Base-by-base conservation (phyloP, 441 rosid species). In the Syzygium malaccense region DNA sequence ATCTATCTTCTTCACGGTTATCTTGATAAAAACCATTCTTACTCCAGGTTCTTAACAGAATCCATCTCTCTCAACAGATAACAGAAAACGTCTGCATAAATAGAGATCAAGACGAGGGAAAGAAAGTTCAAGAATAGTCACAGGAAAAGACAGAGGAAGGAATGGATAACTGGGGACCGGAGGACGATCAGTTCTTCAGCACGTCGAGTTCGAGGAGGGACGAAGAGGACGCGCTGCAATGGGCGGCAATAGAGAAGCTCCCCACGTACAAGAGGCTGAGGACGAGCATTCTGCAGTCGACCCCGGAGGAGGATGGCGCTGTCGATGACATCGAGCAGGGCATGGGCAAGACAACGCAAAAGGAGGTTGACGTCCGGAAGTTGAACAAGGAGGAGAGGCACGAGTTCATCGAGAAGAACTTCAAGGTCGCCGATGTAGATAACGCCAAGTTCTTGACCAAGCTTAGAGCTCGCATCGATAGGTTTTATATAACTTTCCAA, bases 241-340 rank as follows among this genome's bases (percentile, higher is more conserved):
- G 99, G 99, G 99, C 98, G 8, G 98, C 99, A 32, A 93, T 97
- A 49, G 99, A 97, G 92, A 96, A 93, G 87, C 90, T 97, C 33
- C 99, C 99, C 5, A 97, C 99, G 0, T 97, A 95, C 90, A 94
- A 92, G 64, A 94, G 99, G 57, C 88, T 97, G 48, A 95, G 96
- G 56, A 97, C 96, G 53, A 94, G 94, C 55, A 91, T 97, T 88
- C 93, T 97, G 91, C 90, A 94, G 8, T 90, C 96, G 7, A 87
- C 90, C 3, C 71, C 86, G 2, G 96, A 96, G 12, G 66, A 89
- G n/a, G 95, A 93, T 87, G 28, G 83, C n/a, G 51, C 83, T 41
- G 83, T 25, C 8, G 41, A 88, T 28, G 95, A 87, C 51, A 91
- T 89, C 45, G 94, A 91, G 23, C 90, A 89, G 58, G 90, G 88